Evolutionary conservation across 371 early-diverging fungal species (phyloP), one percentile per base, ranked within the genome.

Genomic region (Phascolomyces articulosus): DNA sequence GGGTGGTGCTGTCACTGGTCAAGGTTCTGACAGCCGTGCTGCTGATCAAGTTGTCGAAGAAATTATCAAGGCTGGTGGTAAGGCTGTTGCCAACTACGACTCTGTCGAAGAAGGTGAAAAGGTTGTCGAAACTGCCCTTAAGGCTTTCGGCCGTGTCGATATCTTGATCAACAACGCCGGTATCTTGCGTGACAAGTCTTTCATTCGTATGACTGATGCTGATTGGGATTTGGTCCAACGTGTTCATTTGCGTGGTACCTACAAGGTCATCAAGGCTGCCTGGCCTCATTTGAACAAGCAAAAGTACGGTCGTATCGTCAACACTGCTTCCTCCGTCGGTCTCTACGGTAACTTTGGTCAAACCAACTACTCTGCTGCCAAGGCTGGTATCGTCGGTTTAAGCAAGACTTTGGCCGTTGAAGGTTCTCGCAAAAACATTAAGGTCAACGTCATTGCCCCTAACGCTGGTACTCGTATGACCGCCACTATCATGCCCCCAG

Each of bases 301-400:
- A 73, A 94, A 95, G 71, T 96, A 87, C 69, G 98, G 99, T 49
- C 87, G 95, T 41, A 88, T 92, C 72, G 87, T 92, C 75, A 92
- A 92, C 73, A 92, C 93, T 55, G 89, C 95, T 28, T 97, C 98
- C 26, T 94, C 97, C 44, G 98, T 98, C 48, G 99, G 98, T 69
- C 85, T 98, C 53, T 98, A 98, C 77, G 98, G 98, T 70, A 99
- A 98, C 93, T 98, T 97, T 90, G 99, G 99, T 55, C 97, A 98
- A 78, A 92, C 96, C 62, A 98, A 98, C 90, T 98, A 98, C 85
- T 85, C 86, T 63, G 83, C 95, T 77, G 96, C 98, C 60, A 99
- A 99, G 81, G 86, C 95, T 61, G 98, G 95, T 48, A 82, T 97
- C 23, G 91, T 93, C 60, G 96, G 96, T 44, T 87, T 99, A 64